phyloP scores from a whole-genome alignment of 1,284 basidiomycete genomes.

The Cryptococcus hybrid region DNA sequence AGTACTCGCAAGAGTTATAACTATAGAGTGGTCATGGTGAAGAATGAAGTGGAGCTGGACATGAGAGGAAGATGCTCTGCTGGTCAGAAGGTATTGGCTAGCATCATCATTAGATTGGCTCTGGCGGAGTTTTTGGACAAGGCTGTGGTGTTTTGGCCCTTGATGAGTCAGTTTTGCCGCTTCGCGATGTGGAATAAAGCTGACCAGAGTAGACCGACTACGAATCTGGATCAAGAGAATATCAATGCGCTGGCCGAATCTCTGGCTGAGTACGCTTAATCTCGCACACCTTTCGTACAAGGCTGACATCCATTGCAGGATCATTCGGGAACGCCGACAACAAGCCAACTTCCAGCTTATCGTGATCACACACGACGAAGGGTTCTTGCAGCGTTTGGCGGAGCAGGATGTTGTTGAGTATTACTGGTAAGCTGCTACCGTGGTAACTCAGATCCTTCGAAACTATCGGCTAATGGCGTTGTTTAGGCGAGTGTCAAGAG shows the following conservation, averaged over 20 bases:
- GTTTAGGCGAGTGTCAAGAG: constrained; percentile 49
- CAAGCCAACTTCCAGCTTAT: constrained; percentile 96
- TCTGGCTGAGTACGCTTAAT: constrained; percentile 74
- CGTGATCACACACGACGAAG: constrained; percentile 94
- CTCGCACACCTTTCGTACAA: background rate
- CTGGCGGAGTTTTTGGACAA: constrained; percentile 93
- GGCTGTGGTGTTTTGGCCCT: constrained; percentile 97
- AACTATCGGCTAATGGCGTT: background rate
- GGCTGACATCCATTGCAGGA: constrained; percentile 54
- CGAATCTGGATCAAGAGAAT: constrained; percentile 94
- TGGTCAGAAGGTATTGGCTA: constrained; percentile 97
- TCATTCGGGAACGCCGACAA: constrained; percentile 84
- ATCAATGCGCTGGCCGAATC: constrained; percentile 90
- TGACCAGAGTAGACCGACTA: constrained; percentile 66
- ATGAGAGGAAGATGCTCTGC: constrained; percentile 99
- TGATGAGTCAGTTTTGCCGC: constrained; percentile 61
- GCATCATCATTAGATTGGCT: constrained; percentile 98
- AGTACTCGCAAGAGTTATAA: constrained; percentile 91
- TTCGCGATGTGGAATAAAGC: background rate
- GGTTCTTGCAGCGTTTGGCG: constrained; percentile 58
- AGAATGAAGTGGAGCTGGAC: constrained; percentile 98
- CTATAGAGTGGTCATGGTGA: constrained; percentile 98
- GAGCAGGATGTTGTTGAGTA: constrained; percentile 85
- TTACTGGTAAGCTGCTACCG: constrained; percentile 66
- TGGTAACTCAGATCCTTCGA: no score